Base-by-base conservation (phyloP, 176 grass and related monocot genomes). In the Coix lacrymajobi region DNA sequence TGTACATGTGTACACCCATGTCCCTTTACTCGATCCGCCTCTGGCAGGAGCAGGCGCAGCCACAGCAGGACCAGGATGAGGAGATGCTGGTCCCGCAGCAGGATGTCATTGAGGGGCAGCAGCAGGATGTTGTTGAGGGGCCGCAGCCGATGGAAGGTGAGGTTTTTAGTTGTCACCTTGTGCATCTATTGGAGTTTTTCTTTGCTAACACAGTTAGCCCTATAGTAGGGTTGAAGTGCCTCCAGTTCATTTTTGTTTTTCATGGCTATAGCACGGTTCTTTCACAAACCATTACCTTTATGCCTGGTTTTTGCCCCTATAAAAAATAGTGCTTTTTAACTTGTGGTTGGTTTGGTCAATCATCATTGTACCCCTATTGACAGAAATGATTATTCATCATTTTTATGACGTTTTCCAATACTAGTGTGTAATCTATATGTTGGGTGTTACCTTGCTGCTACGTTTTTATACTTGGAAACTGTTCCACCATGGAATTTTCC, bases 61-160 rank as follows among this genome's bases (percentile, higher is more conserved):
- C 43, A 13, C 88, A 57, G 63, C 85, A 77, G 82, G 78, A 88
- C 37, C 78, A 86, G 76, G 90, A 88, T 40, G 85, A 88, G 78
- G 91, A 93, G 83, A 88, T 94, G 87, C 70, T 88, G 45, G 88
- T 93, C 9, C 88, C 85, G 0, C 75, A 83, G 7, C 88, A 85
- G 75, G 85, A 90, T 22, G 65, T 62, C 3, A 39, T 90, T 12
- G 78, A 88, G 79, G 91, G 88, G 6, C 81, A 78, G 10, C 91
- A 86, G 49, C 79, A 85, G 75, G 79, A 90, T 31, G 58, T 86
- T 3, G 46, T 87, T 4, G 78, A 90, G 75, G 88, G 92, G 12
- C 82, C 88, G 5, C 92, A 88, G 61, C 83, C 85, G 3, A 93
- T 93, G 92, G 85, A 93, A 52, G 92, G 92, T 94, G 79, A 83